These are phyloP conservation scores for Tillandsia leiboldiana DNA, from an alignment of 176 grass and related monocot species.

Conservation along the genomic window DNA sequence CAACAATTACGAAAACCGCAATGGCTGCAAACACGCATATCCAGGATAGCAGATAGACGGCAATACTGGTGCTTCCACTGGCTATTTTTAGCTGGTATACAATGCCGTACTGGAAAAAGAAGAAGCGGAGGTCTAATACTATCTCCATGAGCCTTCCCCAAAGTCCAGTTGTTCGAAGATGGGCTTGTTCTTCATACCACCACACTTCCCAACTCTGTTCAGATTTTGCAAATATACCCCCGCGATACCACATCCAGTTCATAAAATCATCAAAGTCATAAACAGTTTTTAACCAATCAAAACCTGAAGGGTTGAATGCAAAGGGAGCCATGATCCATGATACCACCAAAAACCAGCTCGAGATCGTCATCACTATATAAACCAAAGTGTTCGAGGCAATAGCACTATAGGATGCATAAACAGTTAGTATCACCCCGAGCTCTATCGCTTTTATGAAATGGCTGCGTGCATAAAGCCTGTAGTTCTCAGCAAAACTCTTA, in stretches of 20 bases:
- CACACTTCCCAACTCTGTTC: constrained; percentile 95
- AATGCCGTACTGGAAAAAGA: constrained; percentile 93
- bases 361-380: constrained; percentile 90
- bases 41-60: constrained; percentile 91
- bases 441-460: constrained; percentile 98
- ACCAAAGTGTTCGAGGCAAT: constrained; percentile 68
- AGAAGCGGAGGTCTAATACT: constrained; percentile 91
- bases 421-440: constrained; percentile 79
- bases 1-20: constrained; percentile 60
- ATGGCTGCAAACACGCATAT: constrained; percentile 63
- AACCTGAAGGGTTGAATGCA: constrained; percentile 95
- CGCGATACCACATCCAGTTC: constrained; percentile 90
- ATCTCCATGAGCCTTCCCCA: constrained; percentile 92
- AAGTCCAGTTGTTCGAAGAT: constrained; percentile 79
- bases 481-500: constrained; percentile 93
- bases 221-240: constrained; percentile 66
- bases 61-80: constrained; percentile 52
- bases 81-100: constrained; percentile 92
- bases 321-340: constrained; percentile 99
- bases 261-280: constrained; percentile 97
- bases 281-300: constrained; percentile 99
- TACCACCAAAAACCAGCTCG: constrained; percentile 84
- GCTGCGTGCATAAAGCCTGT: constrained; percentile 87
- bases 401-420: constrained; percentile 82
- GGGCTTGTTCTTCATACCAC: constrained; percentile 96